phyloP scores from a whole-genome alignment of 768 basidiomycete genomes.

The Boletus insuetus region DNA sequence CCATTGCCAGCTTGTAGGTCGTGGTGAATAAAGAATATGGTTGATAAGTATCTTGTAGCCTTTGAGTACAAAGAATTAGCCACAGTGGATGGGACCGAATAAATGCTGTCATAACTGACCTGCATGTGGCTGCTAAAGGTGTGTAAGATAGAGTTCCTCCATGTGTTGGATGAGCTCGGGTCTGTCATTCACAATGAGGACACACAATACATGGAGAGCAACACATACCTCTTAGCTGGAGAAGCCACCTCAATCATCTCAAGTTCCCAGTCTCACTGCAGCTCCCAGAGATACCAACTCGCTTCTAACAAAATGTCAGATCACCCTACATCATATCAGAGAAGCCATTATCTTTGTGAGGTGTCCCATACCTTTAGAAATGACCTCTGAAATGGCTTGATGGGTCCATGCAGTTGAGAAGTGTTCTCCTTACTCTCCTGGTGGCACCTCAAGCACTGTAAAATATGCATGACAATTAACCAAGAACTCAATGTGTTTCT shows the following conservation, averaged over 20 bases:
- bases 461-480: slow-evolving; percentile 38
- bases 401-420: slow-evolving; percentile 67
- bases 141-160: slow-evolving; percentile 55
- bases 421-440: slow-evolving; percentile 51
- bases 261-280: too few relatives aligned
- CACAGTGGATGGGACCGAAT: background rate
- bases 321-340: slow-evolving; percentile 5
- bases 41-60: slow-evolving; percentile 77
- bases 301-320: slow-evolving; percentile 41
- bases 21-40: slow-evolving; percentile 90
- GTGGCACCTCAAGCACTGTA: slow-evolving; percentile 35
- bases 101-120: slow-evolving; percentile 41
- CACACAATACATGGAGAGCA: background rate
- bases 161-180: slow-evolving; percentile 45
- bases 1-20: slow-evolving; percentile 60
- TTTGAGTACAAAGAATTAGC: slow-evolving; percentile 28
- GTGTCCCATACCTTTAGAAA: slow-evolving; percentile 57
- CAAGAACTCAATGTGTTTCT: slow-evolving; percentile 65
- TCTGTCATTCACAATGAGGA: slow-evolving; percentile 30
- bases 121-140: slow-evolving; percentile 74
- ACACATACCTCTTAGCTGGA: slow-evolving; percentile 44
- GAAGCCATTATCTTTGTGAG: slow-evolving; percentile 51
- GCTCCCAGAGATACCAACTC: too few relatives aligned
- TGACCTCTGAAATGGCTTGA: slow-evolving; percentile 49
- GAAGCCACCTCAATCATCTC: slow-evolving; percentile 44